A percentile compares a stretch with the other conserved stretches of the same genome.
These are phyloP conservation scores for Excoecaria cochinchinensis DNA, from an alignment of 345 rosid species.

Conservation along the genomic window DNA sequence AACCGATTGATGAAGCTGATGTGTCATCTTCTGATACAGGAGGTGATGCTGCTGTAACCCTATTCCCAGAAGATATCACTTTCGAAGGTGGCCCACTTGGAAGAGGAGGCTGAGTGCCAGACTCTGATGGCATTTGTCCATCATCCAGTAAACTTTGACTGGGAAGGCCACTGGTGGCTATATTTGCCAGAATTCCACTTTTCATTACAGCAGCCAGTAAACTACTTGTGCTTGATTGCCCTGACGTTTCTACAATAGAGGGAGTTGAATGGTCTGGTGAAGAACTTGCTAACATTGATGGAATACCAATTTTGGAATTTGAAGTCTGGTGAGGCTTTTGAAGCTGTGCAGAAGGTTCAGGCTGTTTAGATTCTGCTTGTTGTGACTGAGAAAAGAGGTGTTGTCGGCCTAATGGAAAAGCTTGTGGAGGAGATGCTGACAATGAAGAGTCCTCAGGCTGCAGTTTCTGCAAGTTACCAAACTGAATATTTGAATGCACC, in stretches of 20 bases:
- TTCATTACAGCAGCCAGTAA: constrained; percentile 73
- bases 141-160: constrained; percentile 31
- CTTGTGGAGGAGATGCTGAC: constrained; percentile 27
- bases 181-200: constrained; percentile 62
- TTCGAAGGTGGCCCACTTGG: constrained; percentile 33
- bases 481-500: constrained; percentile 32
- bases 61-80: constrained; percentile 35
- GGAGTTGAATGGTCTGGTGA: constrained; percentile 35
- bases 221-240: constrained; percentile 55
- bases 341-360: constrained; percentile 43
- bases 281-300: constrained; percentile 32
- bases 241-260: constrained; percentile 39
- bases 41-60: constrained; percentile 29
- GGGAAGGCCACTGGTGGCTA: constrained; percentile 34
- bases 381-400: constrained; percentile 28
- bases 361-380: constrained; percentile 24
- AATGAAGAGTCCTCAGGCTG: constrained; percentile 28
- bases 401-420: constrained; percentile 29
- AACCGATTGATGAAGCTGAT: constrained; percentile 23
- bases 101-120: constrained; percentile 33
- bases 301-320: constrained; percentile 38
- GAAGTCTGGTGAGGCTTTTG: constrained; percentile 34
- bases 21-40: constrained; percentile 34
- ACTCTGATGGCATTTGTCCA: constrained; percentile 34
- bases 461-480: constrained; percentile 28